Percentiles rank a stretch among this genome's conserved stretches.
phyloP scores from a whole-genome alignment of 225 moss, liverwort and hornwort genomes.

The Sphagnum tenellum region DNA sequence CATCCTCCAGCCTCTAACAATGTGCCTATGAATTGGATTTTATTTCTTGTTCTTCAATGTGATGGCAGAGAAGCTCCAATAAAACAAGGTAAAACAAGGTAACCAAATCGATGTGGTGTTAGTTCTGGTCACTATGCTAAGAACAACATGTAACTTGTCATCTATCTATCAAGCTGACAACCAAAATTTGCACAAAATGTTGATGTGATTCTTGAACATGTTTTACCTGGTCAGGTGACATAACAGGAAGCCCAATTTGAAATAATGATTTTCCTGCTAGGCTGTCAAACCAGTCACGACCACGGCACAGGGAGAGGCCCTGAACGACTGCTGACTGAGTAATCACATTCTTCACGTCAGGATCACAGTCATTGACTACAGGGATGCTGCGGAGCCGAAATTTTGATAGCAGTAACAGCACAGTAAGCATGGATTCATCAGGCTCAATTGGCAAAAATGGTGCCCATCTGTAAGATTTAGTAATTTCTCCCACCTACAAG shows the following conservation, averaged over 20 bases:
- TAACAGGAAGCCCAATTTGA: slow-evolving; percentile 63
- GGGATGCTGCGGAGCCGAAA: slow-evolving; percentile 79
- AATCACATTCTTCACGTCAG: slow-evolving; percentile 67
- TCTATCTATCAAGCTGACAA: too few relatives aligned
- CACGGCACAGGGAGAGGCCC: slow-evolving; percentile 68
- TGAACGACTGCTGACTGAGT: slow-evolving; percentile 71
- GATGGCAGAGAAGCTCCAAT: too few relatives aligned
- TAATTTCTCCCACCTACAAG: slow-evolving; percentile 62
- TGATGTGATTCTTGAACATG: not conserved
- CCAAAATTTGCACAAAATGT: too few relatives aligned
- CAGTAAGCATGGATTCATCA: slow-evolving; percentile 77
- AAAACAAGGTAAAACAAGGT: too few relatives aligned
- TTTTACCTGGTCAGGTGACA: slow-evolving; percentile 49
- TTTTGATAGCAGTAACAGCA: slow-evolving; percentile 69
- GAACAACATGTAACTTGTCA: too few relatives aligned
- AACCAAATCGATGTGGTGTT: too few relatives aligned
- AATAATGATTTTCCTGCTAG: slow-evolving; percentile 54
- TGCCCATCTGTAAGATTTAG: slow-evolving; percentile 81
- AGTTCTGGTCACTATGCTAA: too few relatives aligned
- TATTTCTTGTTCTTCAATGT: too few relatives aligned
- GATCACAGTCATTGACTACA: slow-evolving; percentile 55
- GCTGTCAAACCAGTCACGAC: slow-evolving; percentile 84
- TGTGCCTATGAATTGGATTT: too few relatives aligned
- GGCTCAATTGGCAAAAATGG: slow-evolving; percentile 77
- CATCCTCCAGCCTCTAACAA: too few relatives aligned